A percentile compares a stretch with the other conserved stretches of the same genome.
phyloP scores from a whole-genome alignment of 2,329 filamentous ascomycete genomes.

The Phoma herbarum region DNA sequence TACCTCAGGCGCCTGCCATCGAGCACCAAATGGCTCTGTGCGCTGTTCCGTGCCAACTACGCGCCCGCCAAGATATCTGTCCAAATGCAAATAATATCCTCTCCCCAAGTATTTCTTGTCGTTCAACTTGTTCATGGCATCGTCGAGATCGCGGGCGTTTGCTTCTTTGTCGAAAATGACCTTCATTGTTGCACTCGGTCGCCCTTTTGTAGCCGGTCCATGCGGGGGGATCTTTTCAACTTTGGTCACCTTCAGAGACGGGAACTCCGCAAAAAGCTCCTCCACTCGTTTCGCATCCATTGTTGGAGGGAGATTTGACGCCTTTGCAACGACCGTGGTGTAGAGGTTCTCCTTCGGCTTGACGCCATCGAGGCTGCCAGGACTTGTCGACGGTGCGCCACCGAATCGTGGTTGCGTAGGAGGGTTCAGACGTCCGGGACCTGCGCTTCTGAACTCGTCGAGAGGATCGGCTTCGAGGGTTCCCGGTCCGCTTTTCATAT shows the following conservation, averaged over 20 bases:
- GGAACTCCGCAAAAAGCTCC: conserved; percentile 42
- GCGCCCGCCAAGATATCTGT: conserved; percentile 42
- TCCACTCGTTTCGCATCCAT: conserved; percentile 38
- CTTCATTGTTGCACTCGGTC: conserved; percentile 43
- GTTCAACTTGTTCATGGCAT: conserved; percentile 44
- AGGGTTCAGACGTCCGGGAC: conserved; percentile 25
- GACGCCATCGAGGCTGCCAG: conserved; percentile 25
- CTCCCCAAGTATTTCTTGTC: conserved; percentile 47
- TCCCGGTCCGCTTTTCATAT: conserved; percentile 47
- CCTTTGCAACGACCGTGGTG: conserved; percentile 43
- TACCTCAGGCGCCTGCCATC: conserved; percentile 39
- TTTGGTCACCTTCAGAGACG: conserved; percentile 44
- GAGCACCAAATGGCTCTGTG: conserved; percentile 44
- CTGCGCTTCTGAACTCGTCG: conserved; percentile 32
- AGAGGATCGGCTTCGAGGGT: conserved; percentile 41
- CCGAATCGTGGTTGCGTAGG: conserved; percentile 31
- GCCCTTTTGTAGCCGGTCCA: conserved; percentile 28
- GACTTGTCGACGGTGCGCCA: conserved; percentile 22
- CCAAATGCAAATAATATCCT: conserved; percentile 48
- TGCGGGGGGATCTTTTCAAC: conserved; percentile 41
- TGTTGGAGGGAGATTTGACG: conserved; percentile 43
- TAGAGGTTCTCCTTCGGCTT: conserved; percentile 39
- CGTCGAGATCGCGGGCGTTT: conserved; percentile 39
- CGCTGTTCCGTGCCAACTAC: conserved; percentile 35
- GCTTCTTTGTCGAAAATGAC: conserved; percentile 46